A percentile compares a stretch with the other conserved stretches of the same genome.
These are phyloP conservation scores for Begonia peltatifolia DNA, from an alignment of 306 rosid species.

Conservation along the genomic window DNA sequence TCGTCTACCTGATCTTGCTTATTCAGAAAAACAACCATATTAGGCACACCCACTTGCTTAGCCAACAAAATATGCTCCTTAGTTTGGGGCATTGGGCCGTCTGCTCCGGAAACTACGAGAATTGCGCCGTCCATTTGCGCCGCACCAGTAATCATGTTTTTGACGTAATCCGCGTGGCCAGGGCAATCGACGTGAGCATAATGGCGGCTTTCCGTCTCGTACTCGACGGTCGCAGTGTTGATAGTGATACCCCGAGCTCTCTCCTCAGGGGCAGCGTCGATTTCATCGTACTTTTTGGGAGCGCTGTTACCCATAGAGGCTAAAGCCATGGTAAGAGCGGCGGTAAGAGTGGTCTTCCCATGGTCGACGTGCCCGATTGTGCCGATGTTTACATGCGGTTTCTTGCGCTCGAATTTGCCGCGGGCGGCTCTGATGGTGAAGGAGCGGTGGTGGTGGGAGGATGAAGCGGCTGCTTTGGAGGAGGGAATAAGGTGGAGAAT, in stretches of 20 bases:
- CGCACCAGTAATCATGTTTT: too few relatives aligned
- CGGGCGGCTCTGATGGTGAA: constrained; percentile 54
- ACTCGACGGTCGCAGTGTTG: constrained; percentile 58
- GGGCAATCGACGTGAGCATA: constrained; percentile 3
- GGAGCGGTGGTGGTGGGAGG: constrained; percentile 10
- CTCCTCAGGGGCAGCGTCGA: constrained; percentile 75
- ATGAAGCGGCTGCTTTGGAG: background rate
- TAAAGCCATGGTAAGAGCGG: too few relatives aligned
- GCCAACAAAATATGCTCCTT: constrained; percentile 66
- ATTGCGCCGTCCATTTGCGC: too few relatives aligned
- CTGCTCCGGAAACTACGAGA: too few relatives aligned
- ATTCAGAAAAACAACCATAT: constrained; percentile 60
- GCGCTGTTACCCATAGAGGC: too few relatives aligned
- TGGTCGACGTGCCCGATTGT: too few relatives aligned
- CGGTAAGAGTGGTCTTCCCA: too few relatives aligned
- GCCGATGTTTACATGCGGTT: constrained; percentile 15
- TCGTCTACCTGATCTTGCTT: constrained; percentile 79
- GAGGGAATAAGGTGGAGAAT: too few relatives aligned
- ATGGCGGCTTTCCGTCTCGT: constrained; percentile 74
- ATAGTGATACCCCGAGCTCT: constrained; percentile 33
- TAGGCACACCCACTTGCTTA: constrained; percentile 71
- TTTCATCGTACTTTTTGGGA: constrained; percentile 67
- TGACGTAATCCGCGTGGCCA: too few relatives aligned
- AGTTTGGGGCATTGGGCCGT: constrained; percentile 26
- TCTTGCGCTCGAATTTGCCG: constrained; percentile 71